These are phyloP conservation scores for Amesomyces nigricolor DNA, from an alignment of 2,329 filamentous ascomycete species.

Conservation along the genomic window DNA sequence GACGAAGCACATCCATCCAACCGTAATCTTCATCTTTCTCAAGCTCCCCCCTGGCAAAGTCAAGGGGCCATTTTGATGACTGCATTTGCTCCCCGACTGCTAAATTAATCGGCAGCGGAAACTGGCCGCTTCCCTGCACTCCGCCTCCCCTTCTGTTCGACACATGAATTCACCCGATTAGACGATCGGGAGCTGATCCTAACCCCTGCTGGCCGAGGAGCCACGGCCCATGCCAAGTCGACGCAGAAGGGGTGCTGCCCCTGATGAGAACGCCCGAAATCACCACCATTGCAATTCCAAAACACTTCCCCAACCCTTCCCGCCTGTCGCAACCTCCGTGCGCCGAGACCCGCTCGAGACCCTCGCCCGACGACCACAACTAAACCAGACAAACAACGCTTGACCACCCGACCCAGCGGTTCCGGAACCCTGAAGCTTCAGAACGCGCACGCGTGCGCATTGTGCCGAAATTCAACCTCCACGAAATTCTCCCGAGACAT, in stretches of 20 bases:
- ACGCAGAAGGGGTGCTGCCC: background rate
- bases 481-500: background rate
- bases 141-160: background rate
- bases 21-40: no score
- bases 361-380: background rate
- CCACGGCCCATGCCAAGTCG: background rate
- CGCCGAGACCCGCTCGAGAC: background rate
- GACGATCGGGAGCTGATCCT: background rate
- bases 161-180: constrained; percentile 7
- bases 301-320: background rate
- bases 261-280: constrained; percentile 7
- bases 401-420: constrained; percentile 1
- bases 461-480: background rate
- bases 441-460: background rate
- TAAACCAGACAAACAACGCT: background rate
- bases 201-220: background rate
- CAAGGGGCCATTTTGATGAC: background rate
- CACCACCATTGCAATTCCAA: constrained; percentile 10
- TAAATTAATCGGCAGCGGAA: background rate
- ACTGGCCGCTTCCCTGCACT: constrained; percentile 4
- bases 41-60: no score
- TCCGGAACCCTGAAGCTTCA: background rate
- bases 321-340: background rate
- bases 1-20: no score
- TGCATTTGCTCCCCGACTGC: background rate